phyloP scores from a whole-genome alignment of 176 grass and related monocot species.

The Oryza nivara region DNA sequence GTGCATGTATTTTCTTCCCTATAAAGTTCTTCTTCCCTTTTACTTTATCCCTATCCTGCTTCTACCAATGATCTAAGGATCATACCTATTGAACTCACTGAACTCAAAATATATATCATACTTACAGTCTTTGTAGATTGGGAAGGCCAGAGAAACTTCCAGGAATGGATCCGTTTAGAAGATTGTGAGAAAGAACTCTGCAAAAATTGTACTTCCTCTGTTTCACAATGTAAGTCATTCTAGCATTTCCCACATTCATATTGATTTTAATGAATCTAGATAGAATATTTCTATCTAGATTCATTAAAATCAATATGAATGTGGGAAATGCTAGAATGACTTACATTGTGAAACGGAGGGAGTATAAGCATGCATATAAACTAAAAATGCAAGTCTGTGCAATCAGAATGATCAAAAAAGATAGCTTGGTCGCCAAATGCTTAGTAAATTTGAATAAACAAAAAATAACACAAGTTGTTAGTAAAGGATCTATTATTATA shows the following conservation, averaged over 20 bases:
- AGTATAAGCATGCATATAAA: slow-evolving; percentile 16
- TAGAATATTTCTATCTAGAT: no score
- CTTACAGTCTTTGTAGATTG: slow-evolving; percentile 73
- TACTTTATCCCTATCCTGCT: background rate
- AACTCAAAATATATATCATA: slow-evolving; percentile 24
- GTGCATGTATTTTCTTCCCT: background rate
- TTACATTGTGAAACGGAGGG: no score
- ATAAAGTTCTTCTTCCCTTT: no score
- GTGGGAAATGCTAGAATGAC: no score
- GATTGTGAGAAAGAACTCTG: slow-evolving; percentile 76
- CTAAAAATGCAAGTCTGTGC: no score
- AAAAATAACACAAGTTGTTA: slow-evolving; percentile 19
- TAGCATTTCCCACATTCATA: no score
- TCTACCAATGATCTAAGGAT: background rate
- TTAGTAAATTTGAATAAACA: slow-evolving; percentile 27
- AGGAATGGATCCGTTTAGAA: slow-evolving; percentile 66
- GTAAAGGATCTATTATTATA: slow-evolving; percentile 29
- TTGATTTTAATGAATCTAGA: no score
- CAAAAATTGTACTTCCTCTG: slow-evolving; percentile 18
- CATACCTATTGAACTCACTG: background rate
- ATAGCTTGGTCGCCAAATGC: background rate
- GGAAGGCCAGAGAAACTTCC: slow-evolving; percentile 59
- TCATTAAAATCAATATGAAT: no score
- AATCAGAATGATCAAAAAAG: no score
- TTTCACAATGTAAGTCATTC: no score